These are phyloP conservation scores for Monosporascus sp. DNA, from an alignment of 2,329 filamentous ascomycete genomes.

Conservation along the genomic window DNA sequence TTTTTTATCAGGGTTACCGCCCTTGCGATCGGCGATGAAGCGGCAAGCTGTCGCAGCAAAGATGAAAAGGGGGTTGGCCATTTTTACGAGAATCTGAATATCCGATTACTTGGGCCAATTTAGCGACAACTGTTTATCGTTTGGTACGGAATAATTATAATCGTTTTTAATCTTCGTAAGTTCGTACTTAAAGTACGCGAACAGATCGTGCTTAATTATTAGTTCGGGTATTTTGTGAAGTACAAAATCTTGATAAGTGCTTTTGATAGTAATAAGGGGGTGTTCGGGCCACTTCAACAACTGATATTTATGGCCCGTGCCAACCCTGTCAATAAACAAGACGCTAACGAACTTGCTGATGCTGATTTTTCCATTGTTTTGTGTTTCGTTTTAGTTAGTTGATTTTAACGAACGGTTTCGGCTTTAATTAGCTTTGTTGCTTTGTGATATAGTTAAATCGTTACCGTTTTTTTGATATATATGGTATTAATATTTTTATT, in stretches of 20 bases:
- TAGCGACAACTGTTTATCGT: slow-evolving; percentile 10
- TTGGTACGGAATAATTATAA: slow-evolving; percentile 10
- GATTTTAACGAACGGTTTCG: too few species aligned
- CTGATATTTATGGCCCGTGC: too few species aligned
- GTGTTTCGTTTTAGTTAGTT: too few species aligned
- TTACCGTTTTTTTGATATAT: too few species aligned
- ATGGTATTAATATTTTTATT: too few species aligned
- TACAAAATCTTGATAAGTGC: slow-evolving; percentile 13
- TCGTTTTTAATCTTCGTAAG: slow-evolving; percentile 23
- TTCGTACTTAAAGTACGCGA: slow-evolving; percentile 25
- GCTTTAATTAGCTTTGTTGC: too few species aligned
- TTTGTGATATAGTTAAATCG: too few species aligned
- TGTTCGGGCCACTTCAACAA: too few species aligned
- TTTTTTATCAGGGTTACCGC: neutral
- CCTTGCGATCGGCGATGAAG: slow-evolving; percentile 14
- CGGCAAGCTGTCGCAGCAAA: slow-evolving; percentile 24
- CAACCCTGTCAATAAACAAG: too few species aligned
- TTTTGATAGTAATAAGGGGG: too few species aligned
- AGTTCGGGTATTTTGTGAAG: slow-evolving; percentile 29
- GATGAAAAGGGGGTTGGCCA: slow-evolving; percentile 25
- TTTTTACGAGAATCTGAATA: slow-evolving; percentile 6
- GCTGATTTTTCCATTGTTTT: too few species aligned
- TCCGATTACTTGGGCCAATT: slow-evolving; percentile 25
- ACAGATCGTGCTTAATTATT: slow-evolving; percentile 32
- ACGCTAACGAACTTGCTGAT: too few species aligned